Evolutionary conservation across 495 filamentous ascomycete species (phyloP).

Genomic region (Chaetomidium leptoderma): DNA sequence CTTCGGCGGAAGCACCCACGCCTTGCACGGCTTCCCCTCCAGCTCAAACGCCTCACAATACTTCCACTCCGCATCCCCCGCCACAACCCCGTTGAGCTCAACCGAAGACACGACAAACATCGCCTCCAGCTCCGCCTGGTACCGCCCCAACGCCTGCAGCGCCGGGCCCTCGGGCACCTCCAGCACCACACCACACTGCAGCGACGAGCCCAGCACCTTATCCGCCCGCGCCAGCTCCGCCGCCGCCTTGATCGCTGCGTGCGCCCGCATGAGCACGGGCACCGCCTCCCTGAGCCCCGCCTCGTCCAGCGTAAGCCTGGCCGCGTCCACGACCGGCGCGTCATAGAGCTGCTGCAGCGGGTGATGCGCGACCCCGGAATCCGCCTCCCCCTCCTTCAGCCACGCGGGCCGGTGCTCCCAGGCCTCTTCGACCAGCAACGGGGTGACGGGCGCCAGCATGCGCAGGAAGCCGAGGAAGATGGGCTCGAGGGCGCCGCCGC

Average conservation of each 20-base stretch:
- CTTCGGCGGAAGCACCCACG: slow-evolving; percentile 62
- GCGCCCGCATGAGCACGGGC: slow-evolving; percentile 52
- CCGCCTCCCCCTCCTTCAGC: slow-evolving; percentile 50
- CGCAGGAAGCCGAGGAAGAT: slow-evolving; percentile 67
- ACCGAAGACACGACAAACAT: slow-evolving; percentile 77
- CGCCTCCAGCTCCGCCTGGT: slow-evolving; percentile 59
- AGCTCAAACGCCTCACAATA: slow-evolving; percentile 54
- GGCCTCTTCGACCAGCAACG: slow-evolving; percentile 80
- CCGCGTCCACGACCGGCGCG: slow-evolving; percentile 35
- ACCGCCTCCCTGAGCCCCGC: slow-evolving; percentile 45
- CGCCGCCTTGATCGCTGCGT: slow-evolving; percentile 61
- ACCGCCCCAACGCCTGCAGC: slow-evolving; percentile 45
- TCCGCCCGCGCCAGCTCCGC: slow-evolving; percentile 61
- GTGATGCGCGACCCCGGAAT: slow-evolving; percentile 32
- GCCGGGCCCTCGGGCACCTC: slow-evolving; percentile 30
- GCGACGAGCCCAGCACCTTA: slow-evolving; percentile 67
- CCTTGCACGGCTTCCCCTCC: slow-evolving; percentile 43
- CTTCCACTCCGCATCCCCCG: slow-evolving; percentile 49
- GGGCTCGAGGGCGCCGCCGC: slow-evolving; percentile 61
- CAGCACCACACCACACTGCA: slow-evolving; percentile 64
- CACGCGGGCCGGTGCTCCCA: slow-evolving; percentile 69
- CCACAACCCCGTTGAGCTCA: slow-evolving; percentile 37
- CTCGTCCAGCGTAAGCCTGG: slow-evolving; percentile 31
- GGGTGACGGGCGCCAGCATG: slow-evolving; percentile 76
- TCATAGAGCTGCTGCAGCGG: slow-evolving; percentile 42